Evolutionary conservation across 108 stramenopile species (phyloP), one percentile per base, ranked within the genome.

Genomic region (Conticribra guillardii): DNA sequence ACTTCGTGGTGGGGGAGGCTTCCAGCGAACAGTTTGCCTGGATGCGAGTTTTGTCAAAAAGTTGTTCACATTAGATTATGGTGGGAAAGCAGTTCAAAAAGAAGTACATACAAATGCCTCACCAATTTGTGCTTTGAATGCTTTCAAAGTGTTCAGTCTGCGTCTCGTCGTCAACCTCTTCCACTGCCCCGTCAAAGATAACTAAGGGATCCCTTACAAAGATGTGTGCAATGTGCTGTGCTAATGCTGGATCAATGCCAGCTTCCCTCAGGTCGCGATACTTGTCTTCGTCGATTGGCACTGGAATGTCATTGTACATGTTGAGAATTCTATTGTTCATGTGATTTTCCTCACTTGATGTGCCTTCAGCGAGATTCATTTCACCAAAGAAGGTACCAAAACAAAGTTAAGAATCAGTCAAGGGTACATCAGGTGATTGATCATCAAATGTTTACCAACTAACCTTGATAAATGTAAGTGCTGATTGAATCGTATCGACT

Each of bases 91-190:
- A 41, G 19, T 46, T 22, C 41, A 1, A 18, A 34, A 34, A 28
- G 61, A 29, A 54, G 1, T 9, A 49, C 11, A 44, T 18, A 5
- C 4, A 14, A 34, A 21, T 44, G 30, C 27, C 84, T 81, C 69
- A 87, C 99, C 99, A 99, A 70, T 99, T 99, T 31, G 99, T 99
- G 82, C 88, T 90, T 84, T 99, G 99, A 61, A 99, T 98, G 68
- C 87, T 96, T 61, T 99, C 99, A 54, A 94, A 99, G 80, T 99
- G 99, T 29, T 99, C 98, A 5, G 98, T 98, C 51, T 89, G 86
- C 19, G 76, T 89, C 17, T 82, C 84, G 61, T 98, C 97, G 68
- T 99, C 93, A 14, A 98, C 93, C 74, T 97, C 96, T 63, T 95
- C 92, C 9, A 97, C 93, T 32, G 82, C 89, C 14, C 96, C 96